Evolutionary conservation across 495 filamentous ascomycete genomes (phyloP).

Genomic region (Penicillium cosmopolitanum): DNA sequence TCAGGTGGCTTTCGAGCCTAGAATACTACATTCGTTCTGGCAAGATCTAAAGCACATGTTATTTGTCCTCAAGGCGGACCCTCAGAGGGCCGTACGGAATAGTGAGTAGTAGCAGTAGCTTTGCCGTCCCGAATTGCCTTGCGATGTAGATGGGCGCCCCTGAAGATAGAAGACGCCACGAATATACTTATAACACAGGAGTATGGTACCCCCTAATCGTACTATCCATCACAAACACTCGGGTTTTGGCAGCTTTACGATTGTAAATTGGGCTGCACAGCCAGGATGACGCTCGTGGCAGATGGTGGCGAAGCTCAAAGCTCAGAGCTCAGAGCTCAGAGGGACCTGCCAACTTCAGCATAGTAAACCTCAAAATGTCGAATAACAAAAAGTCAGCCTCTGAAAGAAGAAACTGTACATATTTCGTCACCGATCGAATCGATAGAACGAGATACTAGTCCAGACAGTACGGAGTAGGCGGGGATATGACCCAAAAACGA

Average conservation of each 20-base stretch:
- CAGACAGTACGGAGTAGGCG: background rate
- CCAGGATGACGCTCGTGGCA: background rate
- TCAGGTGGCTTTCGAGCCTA: background rate
- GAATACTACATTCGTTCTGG: background rate
- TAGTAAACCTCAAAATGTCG: background rate
- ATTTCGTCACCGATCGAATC: background rate
- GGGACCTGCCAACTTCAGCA: background rate
- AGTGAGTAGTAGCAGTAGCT: too few species aligned
- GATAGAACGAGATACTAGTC: slow-evolving; percentile 3
- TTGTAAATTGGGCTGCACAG: background rate
- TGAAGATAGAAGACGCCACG: too few species aligned
- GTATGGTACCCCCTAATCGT: background rate
- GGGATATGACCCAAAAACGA: slow-evolving; percentile 2
- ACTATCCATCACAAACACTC: background rate
- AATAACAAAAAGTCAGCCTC: background rate
- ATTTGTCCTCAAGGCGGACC: background rate
- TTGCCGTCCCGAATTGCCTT: too few species aligned
- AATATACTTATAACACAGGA: too few species aligned
- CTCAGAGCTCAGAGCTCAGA: background rate
- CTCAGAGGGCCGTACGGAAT: background rate
- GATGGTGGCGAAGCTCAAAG: background rate
- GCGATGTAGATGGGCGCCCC: too few species aligned
- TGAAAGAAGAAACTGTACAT: background rate
- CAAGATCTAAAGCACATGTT: background rate
- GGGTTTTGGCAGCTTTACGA: background rate